A percentile compares a stretch with the other conserved stretches of the same genome.
These are phyloP conservation scores for Fagus sylvatica DNA, from an alignment of 306 rosid genomes.

Conservation along the genomic window DNA sequence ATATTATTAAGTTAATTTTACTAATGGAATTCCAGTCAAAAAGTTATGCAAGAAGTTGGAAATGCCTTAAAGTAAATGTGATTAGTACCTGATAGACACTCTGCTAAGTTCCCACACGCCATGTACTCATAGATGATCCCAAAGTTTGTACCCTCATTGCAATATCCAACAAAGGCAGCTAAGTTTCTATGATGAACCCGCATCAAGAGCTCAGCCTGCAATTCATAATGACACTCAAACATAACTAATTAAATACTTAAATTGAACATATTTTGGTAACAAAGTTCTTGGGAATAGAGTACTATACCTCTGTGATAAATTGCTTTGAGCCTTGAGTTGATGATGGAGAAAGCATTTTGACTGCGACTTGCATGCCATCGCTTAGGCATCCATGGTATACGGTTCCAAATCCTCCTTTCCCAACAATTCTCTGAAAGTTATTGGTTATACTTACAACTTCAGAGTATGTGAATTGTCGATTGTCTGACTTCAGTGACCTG, in stretches of 20 bases:
- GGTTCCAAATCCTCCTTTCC: slow-evolving; percentile 60
- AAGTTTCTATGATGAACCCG: slow-evolving; percentile 57
- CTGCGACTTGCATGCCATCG: slow-evolving; percentile 51
- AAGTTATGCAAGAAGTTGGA: background rate
- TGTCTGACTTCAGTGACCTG: slow-evolving; percentile 26
- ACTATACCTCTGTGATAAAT: slow-evolving; percentile 55
- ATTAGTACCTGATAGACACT: background rate
- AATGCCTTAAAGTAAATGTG: background rate
- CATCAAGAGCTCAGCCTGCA: slow-evolving; percentile 48
- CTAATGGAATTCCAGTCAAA: background rate
- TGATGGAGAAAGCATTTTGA: slow-evolving; percentile 49
- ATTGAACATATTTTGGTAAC: too few relatives aligned
- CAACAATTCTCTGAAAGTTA: slow-evolving; percentile 45
- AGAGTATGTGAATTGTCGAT: slow-evolving; percentile 39
- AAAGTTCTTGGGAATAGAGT: background rate
- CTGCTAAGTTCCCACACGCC: background rate
- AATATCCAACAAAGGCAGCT: slow-evolving; percentile 44
- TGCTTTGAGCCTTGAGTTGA: slow-evolving; percentile 38
- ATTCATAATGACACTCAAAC: background rate
- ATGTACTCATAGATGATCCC: background rate
- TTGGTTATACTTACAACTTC: slow-evolving; percentile 40
- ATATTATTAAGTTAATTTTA: background rate
- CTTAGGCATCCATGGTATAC: slow-evolving; percentile 48
- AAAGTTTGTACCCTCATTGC: background rate
- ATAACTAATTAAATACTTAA: background rate